Conservation (phyloP, 139 green algal species). For the Coelastrella sp. region DNA sequence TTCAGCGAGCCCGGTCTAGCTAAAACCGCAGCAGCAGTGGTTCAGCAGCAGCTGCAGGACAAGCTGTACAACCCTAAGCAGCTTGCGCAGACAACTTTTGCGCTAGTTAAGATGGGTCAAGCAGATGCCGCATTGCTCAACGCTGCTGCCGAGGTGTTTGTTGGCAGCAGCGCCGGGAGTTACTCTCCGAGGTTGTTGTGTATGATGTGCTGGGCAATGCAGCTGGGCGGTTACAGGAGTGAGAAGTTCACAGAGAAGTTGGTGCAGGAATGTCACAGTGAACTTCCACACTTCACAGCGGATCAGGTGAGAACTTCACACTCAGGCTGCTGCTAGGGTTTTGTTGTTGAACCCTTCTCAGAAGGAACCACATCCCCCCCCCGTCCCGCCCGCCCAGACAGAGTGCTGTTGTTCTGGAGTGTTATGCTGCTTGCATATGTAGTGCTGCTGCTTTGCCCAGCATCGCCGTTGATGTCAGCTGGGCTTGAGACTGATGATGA, state of each 20-base stretch:
- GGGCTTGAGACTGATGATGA: no score
- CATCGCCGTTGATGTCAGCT: no score
- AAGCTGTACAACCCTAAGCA: slow-evolving; percentile 33
- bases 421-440: no score
- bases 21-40: not conserved
- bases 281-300: slow-evolving; percentile 7
- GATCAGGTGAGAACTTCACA: slow-evolving; percentile 32
- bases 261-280: not conserved
- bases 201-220: slow-evolving; percentile 33
- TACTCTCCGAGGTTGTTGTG: slow-evolving; percentile 26
- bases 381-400: no score
- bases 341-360: no score
- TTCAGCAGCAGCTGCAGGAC: slow-evolving; percentile 15
- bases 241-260: not conserved
- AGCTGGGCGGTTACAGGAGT: not conserved
- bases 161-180: not conserved
- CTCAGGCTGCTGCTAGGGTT: not conserved
- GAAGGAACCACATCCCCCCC: no score
- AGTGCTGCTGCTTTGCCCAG: no score
- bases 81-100: not conserved
- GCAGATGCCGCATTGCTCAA: not conserved
- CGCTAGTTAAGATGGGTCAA: not conserved
- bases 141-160: slow-evolving; percentile 14
- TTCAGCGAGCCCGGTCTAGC: not conserved
- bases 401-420: no score